Evolutionary conservation across 2,329 filamentous ascomycete species (phyloP).

Genomic region (Hypoxylon rubiginosum): DNA sequence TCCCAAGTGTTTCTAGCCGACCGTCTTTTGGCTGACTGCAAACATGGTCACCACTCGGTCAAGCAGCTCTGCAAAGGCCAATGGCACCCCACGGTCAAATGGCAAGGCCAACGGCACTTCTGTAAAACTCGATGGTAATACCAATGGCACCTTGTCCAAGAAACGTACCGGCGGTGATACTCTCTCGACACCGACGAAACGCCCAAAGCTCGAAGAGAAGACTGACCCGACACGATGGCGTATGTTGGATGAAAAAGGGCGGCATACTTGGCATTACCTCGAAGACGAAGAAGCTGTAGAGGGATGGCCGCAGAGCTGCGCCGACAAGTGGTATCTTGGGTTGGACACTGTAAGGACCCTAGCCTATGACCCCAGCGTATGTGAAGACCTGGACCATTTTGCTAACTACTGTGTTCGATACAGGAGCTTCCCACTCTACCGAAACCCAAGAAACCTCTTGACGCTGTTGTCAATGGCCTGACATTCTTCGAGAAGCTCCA

Average conservation of each 20-base stretch:
- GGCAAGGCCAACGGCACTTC: conserved; percentile 30
- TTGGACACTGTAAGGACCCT: conserved; percentile 75
- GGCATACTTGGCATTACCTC: conserved; percentile 96
- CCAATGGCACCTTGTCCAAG: conserved; percentile 15
- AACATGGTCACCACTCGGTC: conserved; percentile 45
- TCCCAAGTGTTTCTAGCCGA: not conserved
- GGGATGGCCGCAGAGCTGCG: conserved; percentile 85
- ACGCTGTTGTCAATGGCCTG: conserved; percentile 85
- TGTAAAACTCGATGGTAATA: conserved; percentile 28
- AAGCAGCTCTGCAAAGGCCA: conserved; percentile 21
- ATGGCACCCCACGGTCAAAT: conserved; percentile 31
- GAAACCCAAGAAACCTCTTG: conserved; percentile 77
- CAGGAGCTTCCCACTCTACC: conserved; percentile 82
- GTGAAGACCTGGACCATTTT: not conserved
- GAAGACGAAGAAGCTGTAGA: conserved; percentile 77
- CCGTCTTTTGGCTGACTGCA: not conserved
- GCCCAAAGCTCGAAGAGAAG: conserved; percentile 64
- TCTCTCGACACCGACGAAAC: conserved; percentile 55
- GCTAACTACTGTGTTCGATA: conserved; percentile 25
- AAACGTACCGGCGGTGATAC: conserved; percentile 61
- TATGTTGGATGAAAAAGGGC: conserved; percentile 82
- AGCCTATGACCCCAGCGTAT: conserved; percentile 1
- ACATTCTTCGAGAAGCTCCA: conserved; percentile 92
- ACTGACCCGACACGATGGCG: conserved; percentile 90
- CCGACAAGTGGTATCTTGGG: conserved; percentile 92